Base-by-base conservation (phyloP, 2,329 filamentous ascomycete genomes). In the Graphium sp. region DNA sequence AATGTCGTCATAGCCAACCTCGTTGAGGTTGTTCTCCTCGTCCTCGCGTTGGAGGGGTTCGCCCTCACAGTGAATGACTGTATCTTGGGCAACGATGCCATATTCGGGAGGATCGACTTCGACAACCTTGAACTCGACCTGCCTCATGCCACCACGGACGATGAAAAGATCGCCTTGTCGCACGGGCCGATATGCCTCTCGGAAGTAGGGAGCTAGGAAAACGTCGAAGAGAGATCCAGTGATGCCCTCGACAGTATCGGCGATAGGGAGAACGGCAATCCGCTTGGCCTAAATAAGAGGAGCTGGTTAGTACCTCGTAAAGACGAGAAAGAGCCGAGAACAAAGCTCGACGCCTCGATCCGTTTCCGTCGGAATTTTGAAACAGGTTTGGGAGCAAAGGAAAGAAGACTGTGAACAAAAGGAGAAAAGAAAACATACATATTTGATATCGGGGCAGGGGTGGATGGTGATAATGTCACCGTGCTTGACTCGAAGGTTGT, bases 361-460 rank as follows among this genome's bases (percentile, higher is more conserved):
- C n/a, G n/a, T n/a, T n/a, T n/a, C n/a, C n/a, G n/a, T n/a, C n/a
- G n/a, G n/a, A n/a, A n/a, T n/a, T n/a, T n/a, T n/a, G n/a, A n/a
- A n/a, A n/a, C n/a, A n/a, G n/a, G n/a, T n/a, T n/a, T n/a, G n/a
- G n/a, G n/a, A n/a, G n/a, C n/a, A n/a, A n/a, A n/a, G n/a, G n/a
- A n/a, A n/a, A n/a, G n/a, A n/a, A n/a, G n/a, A n/a, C n/a, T n/a
- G n/a, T n/a, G n/a, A n/a, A n/a, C n/a, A n/a, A n/a, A n/a, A n/a
- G n/a, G n/a, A 16, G 7, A 11, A 11, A n/a, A 20, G 18, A 24
- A 32, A 9, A 71, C 83, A 55, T 57, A 93, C 85, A 55, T 98
- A 98, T 93, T 98, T 98, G 66, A 98, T 98, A 55, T 98, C 89
- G 12, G 89, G 87, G 63, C 89, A 98, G 31, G 91, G 74, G 60